Evolutionary conservation across 164 flowering plant genomes (phyloP).

Genomic region (Umbellularia californica): DNA sequence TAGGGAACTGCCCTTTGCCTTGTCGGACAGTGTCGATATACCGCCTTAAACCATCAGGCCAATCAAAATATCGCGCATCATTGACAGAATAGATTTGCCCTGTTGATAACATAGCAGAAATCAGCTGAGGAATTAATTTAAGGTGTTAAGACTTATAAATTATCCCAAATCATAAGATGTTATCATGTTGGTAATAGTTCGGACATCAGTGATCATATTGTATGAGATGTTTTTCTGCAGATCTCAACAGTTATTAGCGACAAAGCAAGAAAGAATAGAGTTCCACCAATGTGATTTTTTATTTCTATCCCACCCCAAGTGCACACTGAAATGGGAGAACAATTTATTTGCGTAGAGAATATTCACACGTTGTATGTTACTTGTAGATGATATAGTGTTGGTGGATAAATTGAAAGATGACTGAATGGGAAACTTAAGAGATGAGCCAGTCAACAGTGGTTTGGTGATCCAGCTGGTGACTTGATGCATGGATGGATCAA

Average conservation of each 20-base stretch:
- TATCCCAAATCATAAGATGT: too few relatives aligned
- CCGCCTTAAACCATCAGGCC: slow-evolving; percentile 88
- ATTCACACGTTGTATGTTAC: too few relatives aligned
- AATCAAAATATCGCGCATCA: slow-evolving; percentile 95
- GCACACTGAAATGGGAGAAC: not conserved
- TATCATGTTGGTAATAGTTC: too few relatives aligned
- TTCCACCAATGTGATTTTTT: not conserved
- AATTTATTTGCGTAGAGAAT: not conserved
- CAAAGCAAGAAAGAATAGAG: too few relatives aligned
- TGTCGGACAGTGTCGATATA: slow-evolving; percentile 95
- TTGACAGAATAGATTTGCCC: slow-evolving; percentile 98
- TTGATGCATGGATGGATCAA: not conserved
- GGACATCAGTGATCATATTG: not conserved
- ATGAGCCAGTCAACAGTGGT: too few relatives aligned
- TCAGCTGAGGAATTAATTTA: slow-evolving; percentile 45
- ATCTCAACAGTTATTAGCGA: too few relatives aligned
- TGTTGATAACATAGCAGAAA: slow-evolving; percentile 24
- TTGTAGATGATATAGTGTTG: too few relatives aligned
- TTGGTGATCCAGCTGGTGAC: too few relatives aligned
- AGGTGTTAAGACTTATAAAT: slow-evolving; percentile 23
- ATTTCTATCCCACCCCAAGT: not conserved
- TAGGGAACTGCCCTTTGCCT: slow-evolving; percentile 85
- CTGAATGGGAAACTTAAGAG: too few relatives aligned
- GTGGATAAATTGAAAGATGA: too few relatives aligned
- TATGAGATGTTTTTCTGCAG: not conserved